A percentile compares a stretch with the other conserved stretches of the same genome.
Conservation (phyloP, 164 flowering plant genomes). For the Litsea cubeba region DNA sequence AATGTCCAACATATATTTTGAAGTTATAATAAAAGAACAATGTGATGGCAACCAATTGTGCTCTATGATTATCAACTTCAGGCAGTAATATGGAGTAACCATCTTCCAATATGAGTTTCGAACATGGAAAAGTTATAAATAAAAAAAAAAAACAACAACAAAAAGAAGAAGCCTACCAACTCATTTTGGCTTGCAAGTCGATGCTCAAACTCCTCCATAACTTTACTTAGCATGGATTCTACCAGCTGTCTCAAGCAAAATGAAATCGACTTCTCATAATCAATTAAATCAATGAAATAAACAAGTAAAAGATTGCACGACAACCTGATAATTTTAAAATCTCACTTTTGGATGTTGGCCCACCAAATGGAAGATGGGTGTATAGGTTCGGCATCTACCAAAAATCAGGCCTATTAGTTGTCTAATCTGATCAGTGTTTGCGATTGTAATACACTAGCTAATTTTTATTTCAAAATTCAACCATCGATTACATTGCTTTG, state of each 20-base stretch:
- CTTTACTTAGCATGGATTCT: conserved; percentile 68
- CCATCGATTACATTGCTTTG: no score
- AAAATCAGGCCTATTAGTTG: no score
- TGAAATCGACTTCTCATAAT: background rate
- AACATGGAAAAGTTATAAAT: no score
- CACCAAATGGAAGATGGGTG: no score
- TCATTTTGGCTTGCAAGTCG: conserved; percentile 49
- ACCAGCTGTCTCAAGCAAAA: conserved; percentile 50
- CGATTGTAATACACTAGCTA: no score
- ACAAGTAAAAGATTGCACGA: background rate
- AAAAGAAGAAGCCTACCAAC: conserved; percentile 1
- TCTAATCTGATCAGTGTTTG: no score
- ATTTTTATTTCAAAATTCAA: no score
- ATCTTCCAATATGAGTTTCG: background rate
- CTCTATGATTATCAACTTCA: background rate
- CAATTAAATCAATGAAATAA: background rate
- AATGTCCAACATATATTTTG: background rate
- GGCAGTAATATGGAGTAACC: background rate
- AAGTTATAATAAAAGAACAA: background rate
- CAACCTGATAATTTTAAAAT: no score
- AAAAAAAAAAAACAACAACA: no score
- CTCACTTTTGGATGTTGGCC: no score
- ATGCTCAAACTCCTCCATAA: conserved; percentile 78
- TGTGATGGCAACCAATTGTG: no score
- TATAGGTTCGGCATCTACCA: no score